Evolutionary conservation across 352 stramenopile genomes (phyloP).

Genomic region (Phytophthora quininea): DNA sequence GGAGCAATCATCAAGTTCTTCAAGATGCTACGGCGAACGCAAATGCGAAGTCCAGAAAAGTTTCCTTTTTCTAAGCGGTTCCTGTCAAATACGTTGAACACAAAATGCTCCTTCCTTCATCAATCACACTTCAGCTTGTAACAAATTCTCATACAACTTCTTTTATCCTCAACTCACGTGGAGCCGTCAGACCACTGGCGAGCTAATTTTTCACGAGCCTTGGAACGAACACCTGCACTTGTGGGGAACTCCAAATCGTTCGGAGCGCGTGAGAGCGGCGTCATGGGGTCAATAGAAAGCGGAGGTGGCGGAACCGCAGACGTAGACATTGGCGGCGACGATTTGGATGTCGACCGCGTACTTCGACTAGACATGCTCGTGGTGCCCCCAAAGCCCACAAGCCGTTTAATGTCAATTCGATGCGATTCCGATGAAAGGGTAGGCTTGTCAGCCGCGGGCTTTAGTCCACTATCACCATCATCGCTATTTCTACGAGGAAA

Average conservation of each 20-base stretch:
- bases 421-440: slow-evolving; percentile 38
- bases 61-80: no score
- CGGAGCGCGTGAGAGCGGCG: slow-evolving; percentile 35
- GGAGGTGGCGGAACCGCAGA: slow-evolving; percentile 22
- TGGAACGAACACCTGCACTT: slow-evolving; percentile 57
- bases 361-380: slow-evolving; percentile 34
- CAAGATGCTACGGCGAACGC: no score
- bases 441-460: slow-evolving; percentile 15
- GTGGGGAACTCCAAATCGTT: slow-evolving; percentile 51
- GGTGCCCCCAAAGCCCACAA: slow-evolving; percentile 35
- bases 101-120: no score
- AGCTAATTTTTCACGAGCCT: slow-evolving; percentile 64
- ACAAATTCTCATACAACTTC: no score
- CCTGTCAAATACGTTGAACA: no score
- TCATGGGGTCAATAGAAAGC: slow-evolving; percentile 58
- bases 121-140: no score
- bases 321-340: slow-evolving; percentile 19
- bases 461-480: background rate
- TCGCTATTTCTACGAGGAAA: slow-evolving; percentile 32
- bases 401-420: slow-evolving; percentile 40
- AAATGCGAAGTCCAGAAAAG: no score
- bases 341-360: slow-evolving; percentile 14
- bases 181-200: slow-evolving; percentile 61
- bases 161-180: background rate
- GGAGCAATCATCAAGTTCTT: no score